Base-by-base conservation (phyloP, 2,329 filamentous ascomycete genomes). In the Cytospora leucostoma region DNA sequence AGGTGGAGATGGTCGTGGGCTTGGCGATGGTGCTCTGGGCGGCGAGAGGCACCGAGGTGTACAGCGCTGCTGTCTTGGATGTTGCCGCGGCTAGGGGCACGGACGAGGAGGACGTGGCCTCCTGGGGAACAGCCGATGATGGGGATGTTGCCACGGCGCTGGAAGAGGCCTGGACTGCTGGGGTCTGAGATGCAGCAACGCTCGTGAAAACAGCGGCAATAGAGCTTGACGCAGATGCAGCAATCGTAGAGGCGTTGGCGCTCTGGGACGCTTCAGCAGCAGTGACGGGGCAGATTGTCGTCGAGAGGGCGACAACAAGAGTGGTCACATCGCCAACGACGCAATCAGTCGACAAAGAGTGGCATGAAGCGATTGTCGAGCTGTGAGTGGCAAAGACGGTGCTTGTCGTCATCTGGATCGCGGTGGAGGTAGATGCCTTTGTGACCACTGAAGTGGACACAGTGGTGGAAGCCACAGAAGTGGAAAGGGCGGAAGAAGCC, bases 221-320 rank as follows among this genome's bases (percentile, higher is more conserved):
- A 4, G 35, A 35, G n/a, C 35, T 53, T 2, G 58, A 56, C 0
- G 52, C 51, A n/a, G 50, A 54, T 3, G 34, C 51, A 17, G 54
- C 32, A 10, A 59, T 4, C 10, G 44, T 58, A 50, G 61, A 60
- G 33, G 51, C 52, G 21, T n/a, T 34, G 8, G 19, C 10, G 52
- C 27, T 38, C 34, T 35, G 33, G 19, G 57, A 59, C 13, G 33
- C 33, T 17, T 62, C 55, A 2, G 63, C 52, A 0, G 63, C 63
- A 7, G 63, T 62, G 38, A 63, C 63, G 15, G 63, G 63, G 34
- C 60, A 62, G 51, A 65, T 38, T 3, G 63, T 65, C 6, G 63
- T 62, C 11, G 63, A 65, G 6, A 65, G 38, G 27, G 59, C 60
- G 15, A 63, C 37, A 7, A 62, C 51, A 4, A 64, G 47, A 2